A percentile compares a stretch with the other conserved stretches of the same genome.
Evolutionary conservation across 2,329 filamentous ascomycete species (phyloP).

Genomic region (Malbranchea zuffiana): DNA sequence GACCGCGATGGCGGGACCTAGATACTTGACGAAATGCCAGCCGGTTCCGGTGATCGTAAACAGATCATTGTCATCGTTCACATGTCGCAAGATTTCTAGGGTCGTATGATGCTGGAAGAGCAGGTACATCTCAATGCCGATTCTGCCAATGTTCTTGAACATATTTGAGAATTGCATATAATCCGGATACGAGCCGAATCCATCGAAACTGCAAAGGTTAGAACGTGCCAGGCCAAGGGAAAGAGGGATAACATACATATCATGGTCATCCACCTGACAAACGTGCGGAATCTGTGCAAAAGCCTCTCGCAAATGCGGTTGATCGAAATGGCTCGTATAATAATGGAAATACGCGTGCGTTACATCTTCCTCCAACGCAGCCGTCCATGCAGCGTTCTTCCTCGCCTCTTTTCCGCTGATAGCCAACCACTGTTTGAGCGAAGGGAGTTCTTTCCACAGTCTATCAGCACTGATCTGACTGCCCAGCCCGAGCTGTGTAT

Average conservation of each 20-base stretch:
- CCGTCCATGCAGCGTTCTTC: conserved; percentile 83
- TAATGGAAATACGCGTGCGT: conserved; percentile 97
- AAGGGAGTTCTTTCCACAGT: conserved; percentile 89
- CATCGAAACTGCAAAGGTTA: conserved; percentile 62
- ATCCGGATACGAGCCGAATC: conserved; percentile 91
- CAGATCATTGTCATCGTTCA: conserved; percentile 76
- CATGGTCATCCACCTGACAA: conserved; percentile 87
- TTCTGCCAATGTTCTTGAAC: conserved; percentile 94
- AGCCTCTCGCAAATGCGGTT: conserved; percentile 84
- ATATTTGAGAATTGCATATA: conserved; percentile 97
- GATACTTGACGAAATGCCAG: conserved; percentile 97
- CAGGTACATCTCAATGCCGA: conserved; percentile 95
- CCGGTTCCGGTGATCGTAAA: conserved; percentile 96
- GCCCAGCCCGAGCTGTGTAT: conserved; percentile 81
- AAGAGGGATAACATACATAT: conserved; percentile 61
- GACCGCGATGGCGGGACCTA: conserved; percentile 81
- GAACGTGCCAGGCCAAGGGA: background rate
- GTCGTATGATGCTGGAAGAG: conserved; percentile 98
- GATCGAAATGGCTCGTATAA: conserved; percentile 96
- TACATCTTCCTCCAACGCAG: conserved; percentile 89
- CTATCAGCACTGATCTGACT: conserved; percentile 94
- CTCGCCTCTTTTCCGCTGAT: conserved; percentile 89
- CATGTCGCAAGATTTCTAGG: conserved; percentile 79
- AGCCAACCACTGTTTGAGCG: conserved; percentile 87
- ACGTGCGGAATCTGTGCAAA: conserved; percentile 96